Evolutionary conservation across 352 stramenopile species (phyloP), one percentile per base, ranked within the genome.

Genomic region (Thalassiosira hispida): DNA sequence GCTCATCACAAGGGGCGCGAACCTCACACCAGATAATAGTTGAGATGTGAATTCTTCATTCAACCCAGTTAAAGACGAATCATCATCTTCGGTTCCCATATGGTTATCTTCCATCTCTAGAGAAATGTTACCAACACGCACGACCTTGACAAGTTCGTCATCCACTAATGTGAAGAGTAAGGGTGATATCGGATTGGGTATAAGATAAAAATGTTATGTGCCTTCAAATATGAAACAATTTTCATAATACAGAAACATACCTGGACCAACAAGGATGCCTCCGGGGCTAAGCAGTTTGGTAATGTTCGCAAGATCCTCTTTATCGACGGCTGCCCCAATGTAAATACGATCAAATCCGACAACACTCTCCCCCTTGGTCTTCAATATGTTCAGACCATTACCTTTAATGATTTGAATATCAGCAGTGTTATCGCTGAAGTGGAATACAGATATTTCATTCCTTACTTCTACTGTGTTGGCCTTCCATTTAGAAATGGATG

Each of bases 311-410:
- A 94, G 63, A 33, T 86, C 61, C 20, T 71, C 4, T 47, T 62
- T 67, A 31, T 88, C 66, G 46, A 94, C 81, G 14, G 88, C 76
- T 29, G 88, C 89, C 31, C 91, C 91, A 72, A 94, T 84, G 53
- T 94, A 94, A 52, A 95, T 94, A 16, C 89, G 85, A 81, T 94
- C 88, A 79, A 93, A 94, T 25, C 87, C 86, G 33, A 89, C 49
- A 12, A 74, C 67, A 67, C 72, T 72, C 73, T 93, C 88, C 23
- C 86, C 88, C 38, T 82, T 71, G 20, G 77, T 66, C 0, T 65
- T 68, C 20, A 72, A 53, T 59, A 93, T 86, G 46, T 89, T 70
- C 0, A 93, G 77, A 31, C 81, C 89, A 71, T 92, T 94, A 9
- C 85, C 88, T 60, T 93, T 84, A 51, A 93, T 73, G 23, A 94